Base-by-base conservation (phyloP, 306 rosid genomes). In the Dryas drummondii region DNA sequence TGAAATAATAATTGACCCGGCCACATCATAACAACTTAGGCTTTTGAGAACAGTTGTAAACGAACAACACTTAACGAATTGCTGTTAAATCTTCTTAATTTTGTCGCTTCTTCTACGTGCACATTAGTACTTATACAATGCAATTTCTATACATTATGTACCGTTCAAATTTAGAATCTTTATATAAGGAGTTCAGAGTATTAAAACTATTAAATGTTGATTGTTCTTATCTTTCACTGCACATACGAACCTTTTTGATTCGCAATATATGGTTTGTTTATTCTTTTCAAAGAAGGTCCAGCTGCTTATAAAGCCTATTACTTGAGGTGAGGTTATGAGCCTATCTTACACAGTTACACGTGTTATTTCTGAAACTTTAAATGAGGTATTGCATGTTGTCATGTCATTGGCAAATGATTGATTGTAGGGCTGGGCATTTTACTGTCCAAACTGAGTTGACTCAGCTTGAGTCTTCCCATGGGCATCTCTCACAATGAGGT, bases 291-390 rank as follows among this genome's bases (percentile, higher is more conserved):
- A 85, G 93, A 94, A 86, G 96, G 99, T 75, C 86, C 96, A 52
- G 86, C 90, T 81, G 94, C 99, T 79, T 94, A 94, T 86, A 94
- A 94, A 87, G 87, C 97, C 77, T 94, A 94, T 81, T 94, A 92
- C 82, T 85, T 92, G 78, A 81, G 97, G 98, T 91, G 78, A 79
- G 80, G 49, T 57, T 54, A 50, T 56, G 12, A 58, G 60, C 44
- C 66, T 45, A 32, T 47, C 44, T 53, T 49, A 9, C 22, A 22
- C 22, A 22, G 22, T 22, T 22, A 22, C 42, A 9, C 42, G 7
- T 15, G 26, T 68, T 41, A 55, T 50, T 16, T 22, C 73, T 71
- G 57, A 72, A 53, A 76, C 66, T 61, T 71, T 73, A 73, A 76
- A 54, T 74, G 27, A 26, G 60, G 51, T 50, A 15, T 58, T 51